A percentile compares a stretch with the other conserved stretches of the same genome.
These are phyloP conservation scores for Penicillium sp. DNA, from an alignment of 2,329 filamentous ascomycete species.

Conservation along the genomic window DNA sequence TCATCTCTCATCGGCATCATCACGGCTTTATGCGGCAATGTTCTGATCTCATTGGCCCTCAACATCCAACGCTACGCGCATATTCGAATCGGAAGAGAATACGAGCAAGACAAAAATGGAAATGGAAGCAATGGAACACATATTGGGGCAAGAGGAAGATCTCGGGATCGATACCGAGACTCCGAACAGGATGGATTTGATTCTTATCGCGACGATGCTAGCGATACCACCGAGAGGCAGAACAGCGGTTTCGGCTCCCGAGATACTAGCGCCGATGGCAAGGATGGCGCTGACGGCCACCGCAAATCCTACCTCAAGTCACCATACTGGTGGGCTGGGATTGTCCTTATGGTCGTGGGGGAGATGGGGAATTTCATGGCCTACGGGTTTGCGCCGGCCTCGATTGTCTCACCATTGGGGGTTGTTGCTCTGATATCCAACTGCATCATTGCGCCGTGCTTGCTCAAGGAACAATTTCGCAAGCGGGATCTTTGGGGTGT, in stretches of 20 bases:
- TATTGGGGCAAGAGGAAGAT: conserved; percentile 13
- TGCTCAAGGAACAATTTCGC: conserved; percentile 89
- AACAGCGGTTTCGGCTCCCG: conserved; percentile 38
- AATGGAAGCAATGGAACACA: conserved; percentile 34
- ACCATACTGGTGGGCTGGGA: conserved; percentile 94
- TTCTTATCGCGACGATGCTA: conserved; percentile 33
- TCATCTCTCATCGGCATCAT: conserved; percentile 92
- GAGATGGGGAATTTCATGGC: conserved; percentile 96
- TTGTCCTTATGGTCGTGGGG: conserved; percentile 86
- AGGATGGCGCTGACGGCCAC: conserved; percentile 41
- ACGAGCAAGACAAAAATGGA: conserved; percentile 56
- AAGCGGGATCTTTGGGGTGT: conserved; percentile 84
- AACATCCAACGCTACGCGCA: conserved; percentile 97
- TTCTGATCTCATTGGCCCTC: conserved; percentile 90
- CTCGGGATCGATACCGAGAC: conserved; percentile 14
- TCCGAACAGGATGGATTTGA: conserved; percentile 19
- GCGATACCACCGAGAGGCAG: conserved; percentile 27
- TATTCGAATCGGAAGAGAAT: conserved; percentile 73
- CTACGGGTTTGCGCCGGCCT: conserved; percentile 95
- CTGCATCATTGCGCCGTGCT: conserved; percentile 89
- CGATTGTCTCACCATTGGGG: conserved; percentile 91
- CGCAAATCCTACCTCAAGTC: conserved; percentile 79
- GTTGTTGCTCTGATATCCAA: conserved; percentile 97
- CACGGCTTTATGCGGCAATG: conserved; percentile 87
- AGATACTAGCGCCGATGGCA: conserved; percentile 38